A percentile compares a stretch with the other conserved stretches of the same genome.
Conservation (phyloP, 306 rosid genomes). For the Oemleria cerasiformis region DNA sequence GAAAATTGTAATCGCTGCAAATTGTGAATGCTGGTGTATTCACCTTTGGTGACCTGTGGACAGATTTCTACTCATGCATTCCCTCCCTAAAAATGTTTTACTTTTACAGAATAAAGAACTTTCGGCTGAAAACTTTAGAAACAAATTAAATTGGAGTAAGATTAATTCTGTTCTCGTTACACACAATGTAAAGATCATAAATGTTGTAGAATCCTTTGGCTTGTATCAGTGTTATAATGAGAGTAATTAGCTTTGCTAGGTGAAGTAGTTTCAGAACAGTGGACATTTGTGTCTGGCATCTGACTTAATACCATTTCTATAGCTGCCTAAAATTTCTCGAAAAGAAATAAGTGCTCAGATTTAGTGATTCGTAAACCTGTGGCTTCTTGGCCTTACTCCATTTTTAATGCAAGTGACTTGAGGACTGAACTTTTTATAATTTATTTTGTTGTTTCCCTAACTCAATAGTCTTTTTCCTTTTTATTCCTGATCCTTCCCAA, state of each 20-base stretch:
- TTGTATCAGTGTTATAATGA: neutral
- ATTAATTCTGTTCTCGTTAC: neutral
- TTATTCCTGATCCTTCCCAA: neutral
- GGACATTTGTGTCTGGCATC: neutral
- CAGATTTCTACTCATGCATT: slow-evolving; percentile 6
- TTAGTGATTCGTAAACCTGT: neutral
- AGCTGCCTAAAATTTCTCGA: neutral
- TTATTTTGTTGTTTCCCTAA: neutral
- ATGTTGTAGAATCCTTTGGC: neutral
- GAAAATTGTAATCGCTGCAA: neutral
- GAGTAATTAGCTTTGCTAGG: neutral
- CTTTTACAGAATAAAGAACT: neutral
- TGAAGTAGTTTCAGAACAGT: neutral
- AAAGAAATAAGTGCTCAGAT: neutral
- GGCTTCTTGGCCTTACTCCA: neutral
- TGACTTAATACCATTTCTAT: neutral
- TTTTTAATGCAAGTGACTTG: neutral
- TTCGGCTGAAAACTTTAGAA: neutral
- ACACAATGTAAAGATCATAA: neutral
- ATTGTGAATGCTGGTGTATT: slow-evolving; percentile 11
- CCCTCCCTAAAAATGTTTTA: slow-evolving; percentile 3
- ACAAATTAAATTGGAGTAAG: neutral
- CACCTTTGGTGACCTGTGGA: slow-evolving; percentile 12
- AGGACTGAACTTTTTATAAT: neutral
- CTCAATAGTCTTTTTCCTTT: neutral